Conservation (phyloP, 495 filamentous ascomycete genomes). For the Penicillium cinerascens region DNA sequence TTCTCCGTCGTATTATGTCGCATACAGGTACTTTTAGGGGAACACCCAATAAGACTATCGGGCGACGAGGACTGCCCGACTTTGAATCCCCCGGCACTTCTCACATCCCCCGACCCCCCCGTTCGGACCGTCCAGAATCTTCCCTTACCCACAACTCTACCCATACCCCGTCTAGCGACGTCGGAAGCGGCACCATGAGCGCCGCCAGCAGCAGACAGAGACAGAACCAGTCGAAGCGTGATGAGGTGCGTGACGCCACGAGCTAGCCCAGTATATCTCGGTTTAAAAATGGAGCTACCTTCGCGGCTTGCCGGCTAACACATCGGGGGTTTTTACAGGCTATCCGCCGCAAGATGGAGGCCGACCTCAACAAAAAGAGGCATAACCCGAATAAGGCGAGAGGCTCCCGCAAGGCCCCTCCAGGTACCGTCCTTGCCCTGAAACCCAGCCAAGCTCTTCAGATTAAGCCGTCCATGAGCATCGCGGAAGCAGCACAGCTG, state of each 20-base stretch:
- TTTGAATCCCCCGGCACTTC: slow-evolving; percentile 65
- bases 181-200: slow-evolving; percentile 57
- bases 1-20: slow-evolving; percentile 49
- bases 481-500: slow-evolving; percentile 93
- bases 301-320: not conserved
- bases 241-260: slow-evolving; percentile 71
- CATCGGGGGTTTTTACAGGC: slow-evolving; percentile 62
- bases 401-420: slow-evolving; percentile 87
- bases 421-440: slow-evolving; percentile 90
- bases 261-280: not conserved
- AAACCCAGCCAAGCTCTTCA: slow-evolving; percentile 94
- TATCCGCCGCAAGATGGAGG: slow-evolving; percentile 94
- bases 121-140: slow-evolving; percentile 71
- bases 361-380: slow-evolving; percentile 96
- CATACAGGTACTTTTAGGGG: slow-evolving; percentile 51
- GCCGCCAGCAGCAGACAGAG: slow-evolving; percentile 76
- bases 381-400: slow-evolving; percentile 70
- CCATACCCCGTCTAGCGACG: slow-evolving; percentile 57
- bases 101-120: slow-evolving; percentile 80
- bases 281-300: not conserved
- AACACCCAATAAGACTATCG: slow-evolving; percentile 46
- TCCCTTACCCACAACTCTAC: slow-evolving; percentile 41
- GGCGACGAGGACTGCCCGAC: slow-evolving; percentile 62
- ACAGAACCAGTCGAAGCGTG: slow-evolving; percentile 91
- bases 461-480: slow-evolving; percentile 92